Evolutionary conservation across 2,329 filamentous ascomycete species (phyloP).

Genomic region (Cyclaneusma minus): DNA sequence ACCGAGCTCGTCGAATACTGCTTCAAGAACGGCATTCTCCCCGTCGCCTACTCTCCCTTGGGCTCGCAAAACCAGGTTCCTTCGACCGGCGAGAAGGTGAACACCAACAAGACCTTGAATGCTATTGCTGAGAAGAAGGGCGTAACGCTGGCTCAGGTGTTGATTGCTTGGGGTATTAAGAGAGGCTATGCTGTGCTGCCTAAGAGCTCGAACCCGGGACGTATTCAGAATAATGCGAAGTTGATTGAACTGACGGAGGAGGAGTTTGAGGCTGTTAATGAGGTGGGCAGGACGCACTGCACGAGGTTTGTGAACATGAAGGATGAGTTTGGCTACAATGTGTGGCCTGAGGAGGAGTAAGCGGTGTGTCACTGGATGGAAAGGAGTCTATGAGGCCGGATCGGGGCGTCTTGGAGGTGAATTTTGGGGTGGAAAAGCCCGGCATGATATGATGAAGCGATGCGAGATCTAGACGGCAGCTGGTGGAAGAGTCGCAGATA

Average conservation of each 20-base stretch:
- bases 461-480: too few species aligned
- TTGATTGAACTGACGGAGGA: constrained; percentile 47
- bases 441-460: too few species aligned
- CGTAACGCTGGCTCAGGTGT: constrained; percentile 41
- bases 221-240: constrained; percentile 55
- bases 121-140: constrained; percentile 49
- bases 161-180: constrained; percentile 58
- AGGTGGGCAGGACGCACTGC: constrained; percentile 49
- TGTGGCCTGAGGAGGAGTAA: constrained; percentile 44
- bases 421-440: too few species aligned
- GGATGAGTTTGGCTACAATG: constrained; percentile 61
- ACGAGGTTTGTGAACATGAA: constrained; percentile 70
- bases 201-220: constrained; percentile 53
- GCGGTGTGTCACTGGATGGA: too few species aligned
- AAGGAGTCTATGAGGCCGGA: too few species aligned
- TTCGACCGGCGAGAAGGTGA: constrained; percentile 49
- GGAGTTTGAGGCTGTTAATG: constrained; percentile 40
- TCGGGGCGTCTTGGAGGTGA: too few species aligned
- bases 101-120: constrained; percentile 41
- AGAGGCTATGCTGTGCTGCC: constrained; percentile 56
- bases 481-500: too few species aligned
- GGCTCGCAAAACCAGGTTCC: constrained; percentile 49
- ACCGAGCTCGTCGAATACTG: constrained; percentile 57
- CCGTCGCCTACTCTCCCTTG: constrained; percentile 58
- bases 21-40: constrained; percentile 50